These are phyloP conservation scores for Tillandsia fasciculata DNA, from an alignment of 176 grass and related monocot species.

Conservation along the genomic window DNA sequence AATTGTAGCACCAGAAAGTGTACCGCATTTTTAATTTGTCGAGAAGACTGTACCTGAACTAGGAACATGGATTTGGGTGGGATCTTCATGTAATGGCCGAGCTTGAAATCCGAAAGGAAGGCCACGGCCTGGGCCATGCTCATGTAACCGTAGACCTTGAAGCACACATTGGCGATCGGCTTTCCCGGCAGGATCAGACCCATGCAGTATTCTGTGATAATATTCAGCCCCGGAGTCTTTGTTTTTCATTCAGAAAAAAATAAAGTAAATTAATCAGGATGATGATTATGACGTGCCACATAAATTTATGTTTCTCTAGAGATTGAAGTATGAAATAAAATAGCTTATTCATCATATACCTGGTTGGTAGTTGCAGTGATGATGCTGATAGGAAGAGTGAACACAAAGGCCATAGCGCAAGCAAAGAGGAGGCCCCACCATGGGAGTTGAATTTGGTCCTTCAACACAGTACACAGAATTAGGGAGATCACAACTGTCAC, in stretches of 20 bases:
- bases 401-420: slow-evolving; percentile 66
- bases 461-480: slow-evolving; percentile 59
- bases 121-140: slow-evolving; percentile 74
- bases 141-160: slow-evolving; percentile 91
- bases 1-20: no score
- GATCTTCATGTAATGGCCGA: slow-evolving; percentile 99
- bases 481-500: slow-evolving; percentile 34
- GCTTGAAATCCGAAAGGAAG: slow-evolving; percentile 89
- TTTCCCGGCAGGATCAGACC: slow-evolving; percentile 69
- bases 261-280: background rate
- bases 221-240: slow-evolving; percentile 84
- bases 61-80: slow-evolving; percentile 92
- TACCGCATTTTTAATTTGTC: no score
- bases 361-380: slow-evolving; percentile 83
- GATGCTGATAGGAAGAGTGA: slow-evolving; percentile 79
- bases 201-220: slow-evolving; percentile 80
- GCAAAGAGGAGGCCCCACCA: slow-evolving; percentile 76
- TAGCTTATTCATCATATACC: slow-evolving; percentile 20
- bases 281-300: no score
- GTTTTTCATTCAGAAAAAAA: background rate
- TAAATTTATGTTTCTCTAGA: background rate
- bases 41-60: slow-evolving; percentile 42
- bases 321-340: background rate
- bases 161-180: slow-evolving; percentile 81
- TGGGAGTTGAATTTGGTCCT: slow-evolving; percentile 60